A percentile compares a stretch with the other conserved stretches of the same genome.
Conservation (phyloP, 257 asterid species). For the Solanum appendiculatum region DNA sequence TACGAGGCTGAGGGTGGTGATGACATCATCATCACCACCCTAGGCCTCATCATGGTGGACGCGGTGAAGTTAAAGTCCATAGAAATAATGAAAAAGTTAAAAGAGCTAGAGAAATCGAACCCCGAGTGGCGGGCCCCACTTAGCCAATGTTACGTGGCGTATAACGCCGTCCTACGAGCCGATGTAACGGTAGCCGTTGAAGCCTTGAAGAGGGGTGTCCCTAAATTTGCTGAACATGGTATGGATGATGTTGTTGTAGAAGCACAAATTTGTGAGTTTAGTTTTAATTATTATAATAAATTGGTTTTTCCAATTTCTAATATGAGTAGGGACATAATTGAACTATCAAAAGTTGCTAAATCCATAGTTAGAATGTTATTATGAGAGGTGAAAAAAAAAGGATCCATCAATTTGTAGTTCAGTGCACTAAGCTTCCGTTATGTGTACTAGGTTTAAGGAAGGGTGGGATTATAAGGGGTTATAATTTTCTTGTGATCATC, state of each 20-base stretch:
- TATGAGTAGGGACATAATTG: conserved; percentile 5
- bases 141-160: conserved; percentile 14
- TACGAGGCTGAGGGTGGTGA: conserved; percentile 15
- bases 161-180: conserved; percentile 22
- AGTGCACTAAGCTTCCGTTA: neutral
- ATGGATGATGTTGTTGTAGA: conserved; percentile 49
- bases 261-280: conserved; percentile 37
- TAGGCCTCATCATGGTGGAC: conserved; percentile 36
- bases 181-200: conserved; percentile 46
- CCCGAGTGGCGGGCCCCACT: conserved; percentile 21
- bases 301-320: conserved; percentile 17
- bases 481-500: neutral
- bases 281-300: conserved; percentile 2
- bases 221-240: conserved; percentile 48
- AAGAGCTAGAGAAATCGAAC: conserved; percentile 2
- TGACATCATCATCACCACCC: conserved; percentile 21
- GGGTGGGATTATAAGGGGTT: neutral
- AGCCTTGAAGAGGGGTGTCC: conserved; percentile 28
- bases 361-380: conserved; percentile 19
- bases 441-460: neutral
- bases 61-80: conserved; percentile 20
- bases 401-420: neutral
- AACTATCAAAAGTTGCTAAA: conserved; percentile 23
- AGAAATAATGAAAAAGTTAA: conserved; percentile 1
- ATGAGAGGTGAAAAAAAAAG: neutral